Percentiles rank a stretch among this genome's conserved stretches.
Evolutionary conservation across 2,329 filamentous ascomycete genomes (phyloP).

Genomic region (Herpotrichia juniperi): DNA sequence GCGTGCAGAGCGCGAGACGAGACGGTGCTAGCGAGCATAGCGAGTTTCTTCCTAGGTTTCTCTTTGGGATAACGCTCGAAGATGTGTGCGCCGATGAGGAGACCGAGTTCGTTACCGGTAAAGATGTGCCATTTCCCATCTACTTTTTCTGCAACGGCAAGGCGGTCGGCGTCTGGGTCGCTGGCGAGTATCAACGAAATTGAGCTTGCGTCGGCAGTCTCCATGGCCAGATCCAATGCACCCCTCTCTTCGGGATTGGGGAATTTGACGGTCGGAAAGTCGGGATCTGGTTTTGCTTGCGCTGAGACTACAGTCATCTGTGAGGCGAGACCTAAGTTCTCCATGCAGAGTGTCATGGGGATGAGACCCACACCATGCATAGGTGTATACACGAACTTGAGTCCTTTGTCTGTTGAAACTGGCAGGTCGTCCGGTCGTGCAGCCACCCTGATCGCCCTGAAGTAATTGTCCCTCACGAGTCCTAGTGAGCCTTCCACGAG

Average conservation of each 20-base stretch:
- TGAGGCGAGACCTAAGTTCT: constrained; percentile 47
- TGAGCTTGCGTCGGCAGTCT: constrained; percentile 57
- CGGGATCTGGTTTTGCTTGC: constrained; percentile 65
- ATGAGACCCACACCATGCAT: constrained; percentile 62
- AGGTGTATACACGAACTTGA: constrained; percentile 61
- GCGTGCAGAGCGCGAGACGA: constrained; percentile 67
- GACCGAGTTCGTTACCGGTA: constrained; percentile 69
- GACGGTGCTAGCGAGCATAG: constrained; percentile 68
- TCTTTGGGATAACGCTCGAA: constrained; percentile 53
- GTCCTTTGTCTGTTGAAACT: constrained; percentile 26
- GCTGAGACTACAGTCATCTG: constrained; percentile 56
- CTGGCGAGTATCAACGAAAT: constrained; percentile 64
- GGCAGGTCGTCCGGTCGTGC: constrained; percentile 31
- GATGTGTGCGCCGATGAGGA: constrained; percentile 64
- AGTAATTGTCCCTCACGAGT: constrained; percentile 52
- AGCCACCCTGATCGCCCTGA: constrained; percentile 50
- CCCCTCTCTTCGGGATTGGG: constrained; percentile 71
- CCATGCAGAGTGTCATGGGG: constrained; percentile 52
- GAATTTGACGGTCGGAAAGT: constrained; percentile 69
- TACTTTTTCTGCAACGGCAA: constrained; percentile 66
- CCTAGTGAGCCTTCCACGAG: constrained; percentile 51
- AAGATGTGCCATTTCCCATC: constrained; percentile 64
- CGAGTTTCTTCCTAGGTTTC: constrained; percentile 50
- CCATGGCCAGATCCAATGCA: constrained; percentile 64
- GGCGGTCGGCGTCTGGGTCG: constrained; percentile 70